phyloP scores from a whole-genome alignment of 345 rosid genomes.

The Barbarea vulgaris region DNA sequence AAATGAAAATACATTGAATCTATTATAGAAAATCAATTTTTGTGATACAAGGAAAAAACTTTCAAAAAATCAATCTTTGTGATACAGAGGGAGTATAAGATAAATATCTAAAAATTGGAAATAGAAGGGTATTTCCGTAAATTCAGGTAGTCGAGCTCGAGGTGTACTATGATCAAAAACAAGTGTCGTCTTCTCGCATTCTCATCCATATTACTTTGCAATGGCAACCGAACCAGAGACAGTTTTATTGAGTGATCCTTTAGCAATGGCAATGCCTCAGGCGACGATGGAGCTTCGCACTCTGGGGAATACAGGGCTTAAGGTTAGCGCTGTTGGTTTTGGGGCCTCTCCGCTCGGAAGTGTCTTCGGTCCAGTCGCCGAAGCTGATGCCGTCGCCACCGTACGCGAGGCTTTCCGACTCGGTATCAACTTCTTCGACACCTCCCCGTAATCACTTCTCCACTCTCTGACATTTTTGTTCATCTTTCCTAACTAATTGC shows the following conservation, averaged over 20 bases:
- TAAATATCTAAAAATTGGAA: not conserved
- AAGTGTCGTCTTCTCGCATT: slow-evolving; percentile 3
- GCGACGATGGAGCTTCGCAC: slow-evolving; percentile 58
- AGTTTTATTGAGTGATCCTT: not conserved
- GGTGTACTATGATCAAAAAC: not conserved
- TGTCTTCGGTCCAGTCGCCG: slow-evolving; percentile 84
- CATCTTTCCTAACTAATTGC: not conserved
- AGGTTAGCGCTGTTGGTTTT: slow-evolving; percentile 77
- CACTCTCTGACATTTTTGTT: not conserved
- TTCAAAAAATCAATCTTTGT: no score
- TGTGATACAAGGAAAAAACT: no score
- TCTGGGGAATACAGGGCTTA: slow-evolving; percentile 71
- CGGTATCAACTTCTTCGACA: slow-evolving; percentile 96
- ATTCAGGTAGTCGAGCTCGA: not conserved
- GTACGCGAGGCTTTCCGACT: slow-evolving; percentile 77
- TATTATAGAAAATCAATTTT: no score
- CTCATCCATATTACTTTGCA: not conserved
- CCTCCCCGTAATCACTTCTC: slow-evolving; percentile 74
- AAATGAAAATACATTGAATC: no score
- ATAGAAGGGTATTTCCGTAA: not conserved
- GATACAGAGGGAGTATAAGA: no score
- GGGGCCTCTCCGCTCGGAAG: slow-evolving; percentile 93
- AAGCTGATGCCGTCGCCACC: slow-evolving; percentile 75
- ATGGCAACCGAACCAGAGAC: not conserved
- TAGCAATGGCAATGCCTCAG: slow-evolving; percentile 28